These are phyloP conservation scores for Stachybotrys elegans DNA, from an alignment of 2,329 filamentous ascomycete species.

Conservation along the genomic window DNA sequence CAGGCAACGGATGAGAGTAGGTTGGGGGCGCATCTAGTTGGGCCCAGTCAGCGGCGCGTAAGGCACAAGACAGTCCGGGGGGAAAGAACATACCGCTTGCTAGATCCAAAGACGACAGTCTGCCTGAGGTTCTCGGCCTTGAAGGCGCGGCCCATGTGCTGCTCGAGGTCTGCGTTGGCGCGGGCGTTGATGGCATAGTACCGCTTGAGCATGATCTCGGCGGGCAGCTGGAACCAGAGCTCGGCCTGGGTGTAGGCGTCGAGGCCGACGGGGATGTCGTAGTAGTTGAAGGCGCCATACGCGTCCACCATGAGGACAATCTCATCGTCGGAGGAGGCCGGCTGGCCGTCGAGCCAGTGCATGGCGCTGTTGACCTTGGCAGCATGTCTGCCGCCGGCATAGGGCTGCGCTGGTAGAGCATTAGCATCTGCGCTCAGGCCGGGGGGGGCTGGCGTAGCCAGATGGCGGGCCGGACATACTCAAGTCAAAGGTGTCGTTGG, in stretches of 20 bases:
- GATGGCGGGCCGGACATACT: slow-evolving; percentile 14
- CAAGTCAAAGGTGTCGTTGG: slow-evolving; percentile 2
- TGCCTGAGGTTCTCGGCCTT: slow-evolving; percentile 14
- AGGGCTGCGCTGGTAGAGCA: background rate
- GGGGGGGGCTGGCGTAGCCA: background rate
- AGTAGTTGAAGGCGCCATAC: slow-evolving; percentile 13
- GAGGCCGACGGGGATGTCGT: slow-evolving; percentile 2
- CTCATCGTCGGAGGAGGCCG: slow-evolving; percentile 20
- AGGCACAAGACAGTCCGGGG: too few relatives aligned
- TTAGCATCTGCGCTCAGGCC: background rate
- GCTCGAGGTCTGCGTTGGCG: slow-evolving; percentile 15
- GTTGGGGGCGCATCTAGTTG: slow-evolving; percentile 17
- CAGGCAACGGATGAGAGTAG: slow-evolving; percentile 16
- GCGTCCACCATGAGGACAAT: slow-evolving; percentile 24
- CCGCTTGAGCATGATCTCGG: slow-evolving; percentile 17
- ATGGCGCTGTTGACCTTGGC: slow-evolving; percentile 21
- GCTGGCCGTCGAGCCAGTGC: slow-evolving; percentile 19
- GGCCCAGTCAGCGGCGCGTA: background rate
- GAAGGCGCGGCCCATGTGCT: slow-evolving; percentile 18
- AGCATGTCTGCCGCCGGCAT: slow-evolving; percentile 22
- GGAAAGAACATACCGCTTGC: slow-evolving; percentile 15
- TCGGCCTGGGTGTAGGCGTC: slow-evolving; percentile 7
- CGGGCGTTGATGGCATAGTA: slow-evolving; percentile 17
- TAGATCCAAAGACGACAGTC: slow-evolving; percentile 19
- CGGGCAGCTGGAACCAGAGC: slow-evolving; percentile 27